Percentiles rank a stretch among this genome's conserved stretches.
These are phyloP conservation scores for Trametes villosa DNA, from an alignment of 768 basidiomycete genomes.

Conservation along the genomic window DNA sequence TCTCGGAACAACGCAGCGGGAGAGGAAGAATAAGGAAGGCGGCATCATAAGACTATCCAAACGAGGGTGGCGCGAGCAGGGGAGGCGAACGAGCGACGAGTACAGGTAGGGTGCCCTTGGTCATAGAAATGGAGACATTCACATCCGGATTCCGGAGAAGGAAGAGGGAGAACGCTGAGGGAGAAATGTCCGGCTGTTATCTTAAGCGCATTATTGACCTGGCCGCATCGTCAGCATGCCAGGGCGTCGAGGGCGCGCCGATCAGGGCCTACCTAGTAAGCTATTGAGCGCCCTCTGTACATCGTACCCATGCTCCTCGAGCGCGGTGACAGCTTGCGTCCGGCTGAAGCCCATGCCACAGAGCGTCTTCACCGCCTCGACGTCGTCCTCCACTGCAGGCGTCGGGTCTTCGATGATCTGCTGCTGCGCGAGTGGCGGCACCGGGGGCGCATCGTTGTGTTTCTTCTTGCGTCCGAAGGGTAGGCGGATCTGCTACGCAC, in stretches of 20 bases:
- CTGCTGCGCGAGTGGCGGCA: conserved; percentile 39
- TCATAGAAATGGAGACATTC: conserved; percentile 18
- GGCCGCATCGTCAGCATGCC: conserved; percentile 12
- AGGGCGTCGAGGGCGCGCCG: neutral
- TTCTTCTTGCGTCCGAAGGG: conserved; percentile 82
- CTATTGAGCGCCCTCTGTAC: conserved; percentile 78
- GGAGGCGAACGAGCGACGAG: conserved; percentile 20
- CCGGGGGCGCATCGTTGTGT: conserved; percentile 52
- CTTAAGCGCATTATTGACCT: conserved; percentile 28
- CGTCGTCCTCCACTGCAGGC: conserved; percentile 70
- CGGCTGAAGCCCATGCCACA: conserved; percentile 92
- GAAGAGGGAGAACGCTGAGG: neutral
- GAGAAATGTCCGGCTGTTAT: neutral
- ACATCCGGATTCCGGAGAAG: conserved; percentile 14
- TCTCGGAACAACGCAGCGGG: conserved; percentile 3
- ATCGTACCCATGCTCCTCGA: conserved; percentile 86
- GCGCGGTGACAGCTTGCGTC: conserved; percentile 76
- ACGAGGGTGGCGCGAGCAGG: conserved; percentile 23
- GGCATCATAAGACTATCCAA: conserved; percentile 25
- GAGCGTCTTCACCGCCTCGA: conserved; percentile 77
- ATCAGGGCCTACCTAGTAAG: conserved; percentile 50
- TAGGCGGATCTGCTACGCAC: conserved; percentile 61
- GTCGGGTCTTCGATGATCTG: conserved; percentile 49
- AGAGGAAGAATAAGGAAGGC: conserved; percentile 13
- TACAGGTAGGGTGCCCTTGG: conserved; percentile 19